Evolutionary conservation across 2,329 filamentous ascomycete genomes (phyloP).

Genomic region (Parafenestella ontariensis): DNA sequence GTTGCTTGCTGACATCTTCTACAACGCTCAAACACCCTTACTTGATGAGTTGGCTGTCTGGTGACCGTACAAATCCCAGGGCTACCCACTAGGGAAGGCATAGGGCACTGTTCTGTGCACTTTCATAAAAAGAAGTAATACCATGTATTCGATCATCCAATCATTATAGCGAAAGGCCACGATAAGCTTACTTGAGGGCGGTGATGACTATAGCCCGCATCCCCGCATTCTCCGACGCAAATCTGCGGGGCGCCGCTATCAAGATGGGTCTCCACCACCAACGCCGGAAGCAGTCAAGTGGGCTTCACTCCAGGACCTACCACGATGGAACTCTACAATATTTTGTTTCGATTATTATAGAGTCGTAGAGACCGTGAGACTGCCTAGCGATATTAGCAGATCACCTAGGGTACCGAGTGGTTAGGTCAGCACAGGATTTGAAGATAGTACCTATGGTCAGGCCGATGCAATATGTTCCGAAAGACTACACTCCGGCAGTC

Average conservation of each 20-base stretch:
- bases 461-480: too few species aligned
- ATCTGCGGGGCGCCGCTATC: constrained; percentile 4
- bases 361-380: too few species aligned
- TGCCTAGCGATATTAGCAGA: too few species aligned
- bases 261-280: constrained; percentile 20
- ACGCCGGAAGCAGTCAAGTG: constrained; percentile 10
- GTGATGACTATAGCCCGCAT: constrained; percentile 8
- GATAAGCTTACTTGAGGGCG: background rate
- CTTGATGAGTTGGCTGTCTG: too few species aligned
- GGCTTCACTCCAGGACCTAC: background rate
- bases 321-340: too few species aligned
- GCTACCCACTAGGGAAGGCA: background rate
- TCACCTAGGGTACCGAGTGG: too few species aligned
- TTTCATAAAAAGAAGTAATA: background rate
- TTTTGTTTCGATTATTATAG: too few species aligned
- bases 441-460: too few species aligned
- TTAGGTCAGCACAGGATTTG: too few species aligned
- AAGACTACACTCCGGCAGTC: background rate
- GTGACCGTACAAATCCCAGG: too few species aligned
- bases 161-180: background rate
- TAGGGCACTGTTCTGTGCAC: too few species aligned
- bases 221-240: constrained; percentile 22
- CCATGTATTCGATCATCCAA: background rate
- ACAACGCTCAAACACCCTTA: too few species aligned
- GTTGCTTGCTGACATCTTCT: background rate